Evolutionary conservation across 805 yeast species (phyloP), one percentile per base, ranked within the genome.

Genomic region (Candida loeiensis): DNA sequence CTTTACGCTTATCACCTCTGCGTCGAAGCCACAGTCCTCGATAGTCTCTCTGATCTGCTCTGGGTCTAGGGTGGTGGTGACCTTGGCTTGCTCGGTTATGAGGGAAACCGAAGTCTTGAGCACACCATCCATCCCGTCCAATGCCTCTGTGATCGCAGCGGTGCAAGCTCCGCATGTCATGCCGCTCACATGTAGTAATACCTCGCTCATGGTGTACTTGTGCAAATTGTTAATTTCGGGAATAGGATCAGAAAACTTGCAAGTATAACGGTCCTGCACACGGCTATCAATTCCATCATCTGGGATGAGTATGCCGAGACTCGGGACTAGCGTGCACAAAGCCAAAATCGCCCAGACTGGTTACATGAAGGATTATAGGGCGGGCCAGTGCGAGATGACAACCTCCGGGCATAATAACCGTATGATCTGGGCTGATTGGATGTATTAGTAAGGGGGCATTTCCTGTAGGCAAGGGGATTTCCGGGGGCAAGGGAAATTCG

Each of bases 21-120:
- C 61, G 33, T 79, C 89, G 53, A 84, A 86, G 4, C 95, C 95
- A 45, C 82, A 76, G 51, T 53, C 51, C 37, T 56, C 59, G 6
- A 59, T 49, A 19, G 45, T 37, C 4, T 22, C 25, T n/a, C 25
- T 31, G 12, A 48, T 25, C 17, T 25, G 20, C 5, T 35, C 38
- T 6, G 43, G 37, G 8, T 21, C 17, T 7, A 37, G 31, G 4
- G 15, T 25, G 31, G 6, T 34, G 33, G 26, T 55, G 29, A 56
- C 53, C 28, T 54, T 53, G 9, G 61, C 61, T 41, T 57, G 59
- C 36, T 55, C 56, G n/a, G 61, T 57, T 18, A 57, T 41, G 15
- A 57, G 53, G 4, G 61, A 56, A 5, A 57, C 61, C 3, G 52
- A 38, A 11, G 48, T 54, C 6, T 27, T 30, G 5, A 32, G 15